Conservation (phyloP, 352 stramenopile genomes). For the Phytopythium aichiense region DNA sequence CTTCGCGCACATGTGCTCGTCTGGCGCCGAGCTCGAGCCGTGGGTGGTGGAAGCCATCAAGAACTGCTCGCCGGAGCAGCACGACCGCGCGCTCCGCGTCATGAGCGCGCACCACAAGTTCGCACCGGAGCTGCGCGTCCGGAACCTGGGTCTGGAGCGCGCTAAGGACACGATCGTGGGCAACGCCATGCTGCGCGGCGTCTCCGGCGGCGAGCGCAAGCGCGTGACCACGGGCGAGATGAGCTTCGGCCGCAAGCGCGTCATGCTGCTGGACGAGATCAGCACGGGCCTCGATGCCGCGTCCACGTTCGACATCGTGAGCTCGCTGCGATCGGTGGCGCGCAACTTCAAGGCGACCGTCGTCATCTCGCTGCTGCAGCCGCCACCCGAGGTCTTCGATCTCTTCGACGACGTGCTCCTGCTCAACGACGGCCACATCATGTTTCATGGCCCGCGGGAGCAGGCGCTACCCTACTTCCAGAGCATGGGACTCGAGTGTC, state of each 20-base stretch:
- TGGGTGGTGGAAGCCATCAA: constrained; percentile 32
- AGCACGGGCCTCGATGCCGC: constrained; percentile 55
- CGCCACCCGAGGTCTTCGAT: constrained; percentile 91
- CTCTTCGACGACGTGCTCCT: constrained; percentile 94
- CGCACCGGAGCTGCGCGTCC: constrained; percentile 26
- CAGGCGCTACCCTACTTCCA: constrained; percentile 45
- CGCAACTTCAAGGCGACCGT: constrained; percentile 44
- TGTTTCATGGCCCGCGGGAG: constrained; percentile 59
- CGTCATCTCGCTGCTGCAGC: constrained; percentile 85
- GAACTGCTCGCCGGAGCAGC: constrained; percentile 32
- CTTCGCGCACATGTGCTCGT: constrained; percentile 86
- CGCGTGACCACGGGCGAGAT: constrained; percentile 89
- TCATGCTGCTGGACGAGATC: constrained; percentile 81
- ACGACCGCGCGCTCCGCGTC: constrained; percentile 26
- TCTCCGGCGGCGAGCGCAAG: constrained; percentile 89
- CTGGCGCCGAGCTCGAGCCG: constrained; percentile 32
- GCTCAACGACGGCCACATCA: constrained; percentile 86
- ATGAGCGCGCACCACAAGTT: constrained; percentile 36
- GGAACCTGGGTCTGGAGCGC: constrained; percentile 40
- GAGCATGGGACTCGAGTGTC: constrained; percentile 38
- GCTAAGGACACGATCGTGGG: constrained; percentile 61
- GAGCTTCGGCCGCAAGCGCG: constrained; percentile 68
- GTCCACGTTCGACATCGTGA: constrained; percentile 58
- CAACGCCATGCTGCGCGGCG: constrained; percentile 52
- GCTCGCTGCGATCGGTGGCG: constrained; percentile 38